phyloP scores from a whole-genome alignment of 306 rosid genomes.

The Lablab purpureus region DNA sequence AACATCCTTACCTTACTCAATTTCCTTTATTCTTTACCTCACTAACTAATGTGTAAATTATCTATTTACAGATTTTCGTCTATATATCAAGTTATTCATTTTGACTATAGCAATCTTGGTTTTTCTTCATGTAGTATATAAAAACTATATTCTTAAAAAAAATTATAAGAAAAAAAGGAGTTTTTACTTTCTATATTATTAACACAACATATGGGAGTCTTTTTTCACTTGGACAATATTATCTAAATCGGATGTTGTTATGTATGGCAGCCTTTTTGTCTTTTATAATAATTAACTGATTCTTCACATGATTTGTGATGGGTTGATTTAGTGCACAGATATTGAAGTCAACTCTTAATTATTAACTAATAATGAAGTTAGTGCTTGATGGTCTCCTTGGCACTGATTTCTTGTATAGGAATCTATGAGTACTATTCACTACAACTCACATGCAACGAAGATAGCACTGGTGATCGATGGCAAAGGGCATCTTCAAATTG shows the following conservation, averaged over 20 bases:
- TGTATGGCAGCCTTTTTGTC: too few relatives aligned
- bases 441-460: slow-evolving; percentile 62
- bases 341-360: too few relatives aligned
- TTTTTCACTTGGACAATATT: too few relatives aligned
- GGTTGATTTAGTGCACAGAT: not conserved
- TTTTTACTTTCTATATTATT: too few relatives aligned
- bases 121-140: too few relatives aligned
- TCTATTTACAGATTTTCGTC: too few relatives aligned
- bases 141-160: too few relatives aligned
- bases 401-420: slow-evolving; percentile 43
- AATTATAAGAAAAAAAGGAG: too few relatives aligned
- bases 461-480: slow-evolving; percentile 60
- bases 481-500: slow-evolving; percentile 65
- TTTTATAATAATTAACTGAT: too few relatives aligned
- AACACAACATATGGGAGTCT: too few relatives aligned
- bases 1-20: not conserved
- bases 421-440: slow-evolving; percentile 56
- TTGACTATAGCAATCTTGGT: not conserved
- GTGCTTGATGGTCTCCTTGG: not conserved
- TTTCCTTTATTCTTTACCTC: not conserved
- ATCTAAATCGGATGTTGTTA: too few relatives aligned
- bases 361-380: not conserved
- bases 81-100: not conserved
- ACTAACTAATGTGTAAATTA: not conserved
- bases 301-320: not conserved